phyloP scores from a whole-genome alignment of 2,329 filamentous ascomycete species.

The Cyphellophora attinorum region DNA sequence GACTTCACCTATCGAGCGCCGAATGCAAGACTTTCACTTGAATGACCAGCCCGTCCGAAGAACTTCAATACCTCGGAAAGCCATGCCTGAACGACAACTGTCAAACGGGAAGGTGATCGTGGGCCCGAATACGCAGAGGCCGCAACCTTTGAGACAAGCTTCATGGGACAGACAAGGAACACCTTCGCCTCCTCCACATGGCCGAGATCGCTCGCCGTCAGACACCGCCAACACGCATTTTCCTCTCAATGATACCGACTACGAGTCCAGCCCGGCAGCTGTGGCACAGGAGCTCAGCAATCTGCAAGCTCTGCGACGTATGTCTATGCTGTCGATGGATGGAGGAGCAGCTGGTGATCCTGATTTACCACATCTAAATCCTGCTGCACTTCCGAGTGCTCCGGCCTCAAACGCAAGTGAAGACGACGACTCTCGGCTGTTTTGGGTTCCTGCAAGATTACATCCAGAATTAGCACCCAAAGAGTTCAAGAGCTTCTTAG shows the following conservation, averaged over 20 bases:
- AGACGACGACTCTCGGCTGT: slow-evolving; percentile 75
- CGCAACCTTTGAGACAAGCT: slow-evolving; percentile 3
- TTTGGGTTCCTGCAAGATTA: slow-evolving; percentile 91
- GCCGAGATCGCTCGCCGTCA: slow-evolving; percentile 43
- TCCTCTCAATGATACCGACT: slow-evolving; percentile 73
- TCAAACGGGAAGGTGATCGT: slow-evolving; percentile 7
- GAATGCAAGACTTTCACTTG: slow-evolving; percentile 1
- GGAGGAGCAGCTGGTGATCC: slow-evolving; percentile 57
- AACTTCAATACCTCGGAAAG: slow-evolving; percentile 9
- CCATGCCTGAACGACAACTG: slow-evolving; percentile 9
- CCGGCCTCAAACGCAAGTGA: slow-evolving; percentile 52
- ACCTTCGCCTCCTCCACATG: slow-evolving; percentile 45
- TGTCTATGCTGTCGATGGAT: slow-evolving; percentile 67
- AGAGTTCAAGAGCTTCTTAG: slow-evolving; percentile 93
- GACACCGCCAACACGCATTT: slow-evolving; percentile 53
- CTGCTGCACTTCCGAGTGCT: slow-evolving; percentile 31
- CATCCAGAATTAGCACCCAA: slow-evolving; percentile 91
- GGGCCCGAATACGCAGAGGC: background rate
- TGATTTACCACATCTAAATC: slow-evolving; percentile 34
- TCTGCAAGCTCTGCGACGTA: slow-evolving; percentile 75
- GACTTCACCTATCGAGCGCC: slow-evolving; percentile 25
- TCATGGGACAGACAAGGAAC: slow-evolving; percentile 40
- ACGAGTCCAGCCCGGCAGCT: slow-evolving; percentile 80
- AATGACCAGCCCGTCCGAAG: background rate
- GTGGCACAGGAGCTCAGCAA: slow-evolving; percentile 90